Base-by-base conservation (phyloP, 2,329 filamentous ascomycete genomes). In the Thyridium curvatum region DNA sequence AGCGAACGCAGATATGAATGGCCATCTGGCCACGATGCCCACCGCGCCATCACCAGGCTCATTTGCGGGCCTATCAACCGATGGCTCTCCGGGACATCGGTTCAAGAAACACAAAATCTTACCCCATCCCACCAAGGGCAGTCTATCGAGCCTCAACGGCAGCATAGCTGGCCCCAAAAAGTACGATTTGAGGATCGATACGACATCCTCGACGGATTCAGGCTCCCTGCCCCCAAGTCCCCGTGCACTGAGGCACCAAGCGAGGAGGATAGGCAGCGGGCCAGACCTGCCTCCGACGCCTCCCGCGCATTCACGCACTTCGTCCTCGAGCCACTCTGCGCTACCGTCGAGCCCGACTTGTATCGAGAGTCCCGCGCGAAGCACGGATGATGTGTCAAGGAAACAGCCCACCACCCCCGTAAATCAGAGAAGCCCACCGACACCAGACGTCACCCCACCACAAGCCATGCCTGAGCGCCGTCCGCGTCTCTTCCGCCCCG, bases 401-500 rank as follows among this genome's bases (percentile, higher is more conserved):
- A 63, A 59, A 39, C 52, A 66, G 9, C 72, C 72, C n/a, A 65
- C 67, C 39, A 86, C 82, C 5, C 80, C 82, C 36, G 72, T 78
- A 18, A 76, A 78, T 46, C 77, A 82, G 46, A 72, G 73, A 52
- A 85, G 79, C 50, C 82, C 82, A 13, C 84, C 82, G 26, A 89
- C 84, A 3, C 85, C 84, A 28, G 84, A 88, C 59, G 74, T 84
- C 34, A 89, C 84, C 13, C 85, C 84, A 38, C 84, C 84, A 29
- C 73, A 78, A 14, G 47, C 48, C 8, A 45, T 42, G 43, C 58
- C 61, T 32, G 52, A 56, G 35, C 59, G 58, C 30, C 68, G 66
- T 41, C 60, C 68, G 13, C 66, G 64, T 52, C 53, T 62, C 38
- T 42, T 66, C 34, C 72, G 74, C 26, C 71, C 72, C 14, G 55